A percentile compares a stretch with the other conserved stretches of the same genome.
Conservation (phyloP, 192 early-diverging fungal species). For the Geranomyces variabilis region DNA sequence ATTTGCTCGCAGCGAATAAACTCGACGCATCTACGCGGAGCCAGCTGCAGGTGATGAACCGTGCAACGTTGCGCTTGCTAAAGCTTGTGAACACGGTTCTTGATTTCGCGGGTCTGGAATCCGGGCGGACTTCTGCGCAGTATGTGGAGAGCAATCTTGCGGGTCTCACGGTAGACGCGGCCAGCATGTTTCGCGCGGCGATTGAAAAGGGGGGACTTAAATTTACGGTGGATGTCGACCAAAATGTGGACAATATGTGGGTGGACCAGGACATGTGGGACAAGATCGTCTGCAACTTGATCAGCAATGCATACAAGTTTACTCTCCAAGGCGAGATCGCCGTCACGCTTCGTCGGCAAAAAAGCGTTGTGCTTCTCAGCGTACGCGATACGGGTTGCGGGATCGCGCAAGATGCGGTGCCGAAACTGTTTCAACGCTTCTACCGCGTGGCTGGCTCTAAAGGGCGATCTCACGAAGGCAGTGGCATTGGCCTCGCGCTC, state of each 20-base stretch:
- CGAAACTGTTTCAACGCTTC: conserved; percentile 54
- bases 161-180: conserved; percentile 46
- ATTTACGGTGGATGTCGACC: conserved; percentile 48
- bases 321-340: conserved; percentile 35
- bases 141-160: conserved; percentile 50
- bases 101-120: conserved; percentile 55
- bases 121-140: conserved; percentile 47
- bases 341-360: background rate
- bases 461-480: conserved; percentile 48
- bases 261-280: conserved; percentile 52
- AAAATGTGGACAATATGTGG: conserved; percentile 30
- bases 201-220: conserved; percentile 26
- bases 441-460: conserved; percentile 50
- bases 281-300: conserved; percentile 57
- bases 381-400: conserved; percentile 46
- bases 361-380: conserved; percentile 21
- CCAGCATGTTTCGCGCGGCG: conserved; percentile 25
- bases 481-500: conserved; percentile 37
- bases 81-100: conserved; percentile 58
- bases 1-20: conserved; percentile 34
- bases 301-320: conserved; percentile 60
- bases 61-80: conserved; percentile 50
- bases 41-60: conserved; percentile 44
- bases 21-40: conserved; percentile 25
- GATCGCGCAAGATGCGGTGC: conserved; percentile 44